Evolutionary conservation across 2,329 filamentous ascomycete genomes (phyloP).

Genomic region (Cladobotryum mycophilum): DNA sequence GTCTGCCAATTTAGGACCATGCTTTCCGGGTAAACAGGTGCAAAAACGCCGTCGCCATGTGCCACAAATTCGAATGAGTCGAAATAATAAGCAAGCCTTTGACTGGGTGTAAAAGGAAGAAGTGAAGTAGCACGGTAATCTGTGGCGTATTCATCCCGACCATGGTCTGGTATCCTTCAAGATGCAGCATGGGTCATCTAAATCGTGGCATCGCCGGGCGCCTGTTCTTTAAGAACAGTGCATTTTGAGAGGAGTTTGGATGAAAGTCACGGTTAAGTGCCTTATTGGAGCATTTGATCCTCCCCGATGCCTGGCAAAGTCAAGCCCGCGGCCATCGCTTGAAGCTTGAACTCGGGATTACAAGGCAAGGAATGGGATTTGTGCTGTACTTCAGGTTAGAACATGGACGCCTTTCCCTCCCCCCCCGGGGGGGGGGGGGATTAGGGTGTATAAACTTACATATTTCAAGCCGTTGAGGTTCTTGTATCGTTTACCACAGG

Average conservation of each 20-base stretch:
- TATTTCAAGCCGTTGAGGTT: conserved; percentile 98
- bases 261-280: background rate
- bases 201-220: conserved; percentile 1
- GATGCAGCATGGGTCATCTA: background rate
- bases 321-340: conserved; percentile 39
- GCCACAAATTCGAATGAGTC: background rate
- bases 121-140: background rate
- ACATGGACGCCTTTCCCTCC: too few species aligned
- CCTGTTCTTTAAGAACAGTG: background rate
- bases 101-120: background rate
- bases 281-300: conserved; percentile 34
- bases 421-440: too few species aligned
- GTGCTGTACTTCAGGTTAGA: conserved; percentile 44
- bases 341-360: conserved; percentile 67
- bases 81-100: conserved; percentile 3
- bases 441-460: conserved; percentile 38
- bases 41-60: conserved; percentile 11
- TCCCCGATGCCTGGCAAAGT: conserved; percentile 39
- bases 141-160: background rate
- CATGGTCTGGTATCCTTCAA: conserved; percentile 1
- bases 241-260: background rate
- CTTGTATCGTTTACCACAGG: conserved; percentile 98
- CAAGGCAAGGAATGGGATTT: conserved; percentile 82
- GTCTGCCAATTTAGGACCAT: background rate
- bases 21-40: conserved; percentile 3